Evolutionary conservation across 345 rosid genomes (phyloP).

Genomic region (Eutrema yunnanense): DNA sequence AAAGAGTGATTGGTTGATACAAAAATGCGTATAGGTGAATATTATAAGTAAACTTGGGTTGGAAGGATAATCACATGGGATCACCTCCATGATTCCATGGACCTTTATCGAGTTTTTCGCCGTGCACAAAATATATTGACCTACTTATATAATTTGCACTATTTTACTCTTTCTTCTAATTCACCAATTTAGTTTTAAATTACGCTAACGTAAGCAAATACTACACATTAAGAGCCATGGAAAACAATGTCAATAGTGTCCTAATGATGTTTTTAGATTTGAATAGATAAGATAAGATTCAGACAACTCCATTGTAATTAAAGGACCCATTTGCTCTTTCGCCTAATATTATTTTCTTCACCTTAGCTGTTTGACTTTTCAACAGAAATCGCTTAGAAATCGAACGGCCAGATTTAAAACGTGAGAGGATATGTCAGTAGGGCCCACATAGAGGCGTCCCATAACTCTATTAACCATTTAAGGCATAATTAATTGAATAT

Average conservation of each 20-base stretch:
- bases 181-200: too few species aligned
- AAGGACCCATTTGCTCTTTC: neutral
- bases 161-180: neutral
- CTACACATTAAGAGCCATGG: neutral
- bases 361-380: constrained; percentile 6
- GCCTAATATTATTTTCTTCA: neutral
- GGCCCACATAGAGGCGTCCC: constrained; percentile 25
- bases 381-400: neutral
- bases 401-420: constrained; percentile 4
- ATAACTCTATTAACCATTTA: constrained; percentile 20
- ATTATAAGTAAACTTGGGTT: constrained; percentile 5
- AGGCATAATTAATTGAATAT: neutral
- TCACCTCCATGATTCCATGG: constrained; percentile 17
- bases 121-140: constrained; percentile 14
- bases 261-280: neutral
- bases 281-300: neutral
- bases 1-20: neutral
- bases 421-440: neutral
- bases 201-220: too few species aligned
- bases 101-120: too few species aligned
- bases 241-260: neutral
- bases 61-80: constrained; percentile 26
- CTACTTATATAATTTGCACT: neutral
- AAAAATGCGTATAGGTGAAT: neutral
- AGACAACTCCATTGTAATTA: neutral